Evolutionary conservation across 352 stramenopile species (phyloP), one percentile per base, ranked within the genome.

Genomic region (Pythium dissimile): DNA sequence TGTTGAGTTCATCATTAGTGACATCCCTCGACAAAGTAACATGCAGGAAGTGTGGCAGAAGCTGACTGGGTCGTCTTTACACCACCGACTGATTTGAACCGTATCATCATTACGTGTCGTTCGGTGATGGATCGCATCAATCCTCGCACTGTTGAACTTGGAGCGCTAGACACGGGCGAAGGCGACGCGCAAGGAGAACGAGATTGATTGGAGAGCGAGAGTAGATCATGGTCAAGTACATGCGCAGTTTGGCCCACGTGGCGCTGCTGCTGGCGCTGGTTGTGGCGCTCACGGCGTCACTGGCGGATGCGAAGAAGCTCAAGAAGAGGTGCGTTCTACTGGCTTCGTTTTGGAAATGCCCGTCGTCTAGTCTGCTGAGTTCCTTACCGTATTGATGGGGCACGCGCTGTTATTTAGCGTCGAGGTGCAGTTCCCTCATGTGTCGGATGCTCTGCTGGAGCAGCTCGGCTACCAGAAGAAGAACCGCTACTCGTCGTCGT

Each of bases 401-500:
- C n/a, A n/a, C n/a, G 18, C 5, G 8, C 20, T 37, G 34, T 24
- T 30, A 39, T 28, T 34, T 49, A 84, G 73, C 66, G 80, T 89
- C 26, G 75, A 88, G 39, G 80, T 89, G 60, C 80, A 89, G 60
- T 88, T 89, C 70, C 77, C 80, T 21, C 75, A 88, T 42, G 77
- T 91, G 38, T 80, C 79, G n/a, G 81, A 91, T 12, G 77, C 77
- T 39, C 63, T 89, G 41, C 72, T 91, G 37, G 75, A 88, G 56
- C 79, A 89, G 48, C 68, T 91, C 26, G 81, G 81, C 26, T 91
- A 89, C 57, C 54, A 89, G 67, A 91, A 88, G 73, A 89, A 88
- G 70, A 89, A 88, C 60, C 72, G 75, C 39, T 87, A 87, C 68
- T 91, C 81, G 23, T 51, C 78, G 21, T 89, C 75, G 16, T 35